Base-by-base conservation (phyloP, 495 filamentous ascomycete genomes). In the Penicillium egyptiacum region DNA sequence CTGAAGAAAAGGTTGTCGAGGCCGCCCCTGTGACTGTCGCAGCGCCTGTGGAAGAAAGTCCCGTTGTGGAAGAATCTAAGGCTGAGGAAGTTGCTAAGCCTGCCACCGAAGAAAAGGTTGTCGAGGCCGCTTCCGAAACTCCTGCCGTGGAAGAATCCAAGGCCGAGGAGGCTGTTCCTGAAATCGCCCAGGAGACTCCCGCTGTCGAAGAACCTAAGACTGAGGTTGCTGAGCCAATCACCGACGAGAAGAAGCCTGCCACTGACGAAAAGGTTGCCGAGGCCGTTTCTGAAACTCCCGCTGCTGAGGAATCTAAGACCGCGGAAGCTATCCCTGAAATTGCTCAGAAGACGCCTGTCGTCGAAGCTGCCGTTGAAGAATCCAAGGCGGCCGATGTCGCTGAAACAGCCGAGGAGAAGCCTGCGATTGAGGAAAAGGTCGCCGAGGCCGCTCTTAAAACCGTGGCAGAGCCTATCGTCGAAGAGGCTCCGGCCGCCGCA, bases 21-120 rank as follows among this genome's bases (percentile, higher is more conserved):
- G 22, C 26, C 9, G 45, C 35, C 23, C 16, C 65, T 10, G 47
- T 37, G 7, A 19, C 31, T 39, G 33, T 42, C 6, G 64, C 63
- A 26, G 48, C 53, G 14, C 49, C 44, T 37, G 42, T 40, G 22
- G 55, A 63, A 30, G 59, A 59, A 31, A 52, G 51, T 23, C 30
- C 30, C 20, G 43, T 30, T 20, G 46, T 39, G 5, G 56, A 59
- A 50, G 57, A 49, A 8, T 3, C 44, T 14, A 19, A 28, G 44
- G 2, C 44, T 19, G 33, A 35, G 16, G 31, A 35, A 4, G 33
- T 35, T 35, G 44, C 33, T 35, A 57, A 62, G 19, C 33, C 53
- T 8, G 48, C 33, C 17, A 25, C 19, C 11, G 51, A 55, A 19
- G 42, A 53, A 17, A 39, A 53, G 22, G n/a, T 16, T 19, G 42